Evolutionary conservation across 805 yeast genomes (phyloP).

Genomic region (Wickerhamomyces sydowiorum): DNA sequence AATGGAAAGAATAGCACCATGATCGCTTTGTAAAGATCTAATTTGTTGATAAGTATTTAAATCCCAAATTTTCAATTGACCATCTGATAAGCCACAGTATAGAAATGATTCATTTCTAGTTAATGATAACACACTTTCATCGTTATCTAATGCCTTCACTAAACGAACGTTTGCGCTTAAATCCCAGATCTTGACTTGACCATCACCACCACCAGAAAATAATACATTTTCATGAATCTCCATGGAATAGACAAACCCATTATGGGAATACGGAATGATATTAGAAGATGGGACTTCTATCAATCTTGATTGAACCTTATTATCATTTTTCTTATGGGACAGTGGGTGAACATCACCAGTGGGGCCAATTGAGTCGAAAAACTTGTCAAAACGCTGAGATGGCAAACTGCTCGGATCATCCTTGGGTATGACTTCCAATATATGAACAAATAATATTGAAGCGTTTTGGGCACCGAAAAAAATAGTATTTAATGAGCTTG

Average conservation of each 20-base stretch:
- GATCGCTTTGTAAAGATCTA: conserved; percentile 32
- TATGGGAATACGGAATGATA: conserved; percentile 77
- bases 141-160: conserved; percentile 46
- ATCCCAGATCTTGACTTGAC: conserved; percentile 77
- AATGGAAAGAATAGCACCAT: conserved; percentile 53
- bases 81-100: conserved; percentile 77
- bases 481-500: conserved; percentile 50
- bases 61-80: conserved; percentile 82
- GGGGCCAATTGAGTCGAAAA: conserved; percentile 88
- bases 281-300: conserved; percentile 66
- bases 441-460: conserved; percentile 65
- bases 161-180: conserved; percentile 23
- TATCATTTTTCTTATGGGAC: conserved; percentile 1
- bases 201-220: conserved; percentile 88
- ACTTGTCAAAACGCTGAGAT: conserved; percentile 68
- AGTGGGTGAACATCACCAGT: conserved; percentile 43
- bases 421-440: conserved; percentile 21
- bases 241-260: conserved; percentile 81
- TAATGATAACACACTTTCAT: conserved; percentile 68
- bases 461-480: conserved; percentile 94
- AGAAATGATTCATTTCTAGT: conserved; percentile 58
- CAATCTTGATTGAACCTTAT: conserved; percentile 25
- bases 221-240: conserved; percentile 30
- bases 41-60: conserved; percentile 71
- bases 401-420: conserved; percentile 39